Percentiles rank a stretch among this genome's conserved stretches.
These are phyloP conservation scores for Boletus vermiculosoides DNA, from an alignment of 768 basidiomycete species.

Conservation along the genomic window DNA sequence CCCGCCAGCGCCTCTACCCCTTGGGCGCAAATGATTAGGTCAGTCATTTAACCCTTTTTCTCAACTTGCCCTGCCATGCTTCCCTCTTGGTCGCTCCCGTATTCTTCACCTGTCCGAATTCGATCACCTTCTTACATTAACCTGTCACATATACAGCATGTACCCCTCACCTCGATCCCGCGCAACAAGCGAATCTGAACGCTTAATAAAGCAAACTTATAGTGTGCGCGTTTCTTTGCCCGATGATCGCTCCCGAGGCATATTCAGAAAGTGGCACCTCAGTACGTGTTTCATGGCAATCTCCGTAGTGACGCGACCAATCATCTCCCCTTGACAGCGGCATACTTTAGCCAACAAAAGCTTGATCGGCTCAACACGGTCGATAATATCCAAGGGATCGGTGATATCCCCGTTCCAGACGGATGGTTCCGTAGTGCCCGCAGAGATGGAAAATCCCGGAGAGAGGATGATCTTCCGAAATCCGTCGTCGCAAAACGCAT, in stretches of 20 bases:
- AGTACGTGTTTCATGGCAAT: constrained; percentile 42
- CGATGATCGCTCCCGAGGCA: constrained; percentile 41
- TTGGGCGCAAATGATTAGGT: constrained; percentile 77
- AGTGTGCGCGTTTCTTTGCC: constrained; percentile 49
- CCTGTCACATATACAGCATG: constrained; percentile 29
- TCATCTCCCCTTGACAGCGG: constrained; percentile 47
- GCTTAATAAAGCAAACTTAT: constrained; percentile 56
- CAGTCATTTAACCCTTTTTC: constrained; percentile 22
- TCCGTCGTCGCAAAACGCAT: constrained; percentile 44
- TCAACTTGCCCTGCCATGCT: constrained; percentile 2
- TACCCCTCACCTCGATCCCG: constrained; percentile 42
- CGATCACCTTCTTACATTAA: constrained; percentile 16
- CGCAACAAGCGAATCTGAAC: constrained; percentile 38
- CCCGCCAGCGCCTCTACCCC: constrained; percentile 54
- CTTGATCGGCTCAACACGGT: constrained; percentile 70
- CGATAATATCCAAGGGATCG: constrained; percentile 65
- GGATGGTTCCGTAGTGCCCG: constrained; percentile 81
- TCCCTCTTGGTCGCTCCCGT: constrained; percentile 20
- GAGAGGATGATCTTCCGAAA: constrained; percentile 44
- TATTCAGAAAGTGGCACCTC: constrained; percentile 52
- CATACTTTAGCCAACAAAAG: constrained; percentile 80
- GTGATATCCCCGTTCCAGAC: constrained; percentile 66
- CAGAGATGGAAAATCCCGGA: constrained; percentile 51
- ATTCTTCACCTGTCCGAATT: constrained; percentile 33
- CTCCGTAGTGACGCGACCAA: constrained; percentile 23